Percentiles rank a stretch among this genome's conserved stretches.
Evolutionary conservation across 1,284 basidiomycete genomes (phyloP).

Genomic region (Fomitopsis pinicola): DNA sequence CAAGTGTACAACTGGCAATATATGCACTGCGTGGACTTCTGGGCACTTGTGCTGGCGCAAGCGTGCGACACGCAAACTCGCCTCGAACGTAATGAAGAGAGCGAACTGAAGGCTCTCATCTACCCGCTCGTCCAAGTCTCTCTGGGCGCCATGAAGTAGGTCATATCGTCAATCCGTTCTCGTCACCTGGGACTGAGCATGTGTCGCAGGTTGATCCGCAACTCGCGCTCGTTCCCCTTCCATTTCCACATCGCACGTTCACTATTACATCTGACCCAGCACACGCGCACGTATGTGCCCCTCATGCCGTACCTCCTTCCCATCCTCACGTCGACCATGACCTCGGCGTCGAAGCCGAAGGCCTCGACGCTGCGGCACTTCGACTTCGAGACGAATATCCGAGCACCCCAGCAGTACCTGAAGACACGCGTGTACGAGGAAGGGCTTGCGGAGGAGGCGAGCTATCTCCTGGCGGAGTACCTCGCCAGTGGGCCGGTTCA

Average conservation of each 20-base stretch:
- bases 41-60: constrained; percentile 85
- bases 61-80: constrained; percentile 67
- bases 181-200: constrained; percentile 1
- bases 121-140: constrained; percentile 96
- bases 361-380: constrained; percentile 87
- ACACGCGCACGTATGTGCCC: constrained; percentile 87
- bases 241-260: constrained; percentile 74
- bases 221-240: constrained; percentile 77
- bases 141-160: constrained; percentile 87
- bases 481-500: constrained; percentile 59
- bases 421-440: constrained; percentile 88
- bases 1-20: constrained; percentile 99
- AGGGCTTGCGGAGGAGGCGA: constrained; percentile 78
- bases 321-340: constrained; percentile 78
- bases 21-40: constrained; percentile 95
- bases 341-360: constrained; percentile 73
- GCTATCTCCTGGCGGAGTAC: constrained; percentile 82
- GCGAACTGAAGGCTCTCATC: constrained; percentile 82
- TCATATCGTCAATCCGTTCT: not conserved
- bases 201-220: constrained; percentile 71
- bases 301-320: constrained; percentile 86
- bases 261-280: constrained; percentile 68
- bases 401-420: constrained; percentile 85
- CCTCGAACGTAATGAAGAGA: constrained; percentile 54
- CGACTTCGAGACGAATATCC: constrained; percentile 85